These are phyloP conservation scores for Harrya chromipes DNA, from an alignment of 768 basidiomycete species.

Conservation along the genomic window DNA sequence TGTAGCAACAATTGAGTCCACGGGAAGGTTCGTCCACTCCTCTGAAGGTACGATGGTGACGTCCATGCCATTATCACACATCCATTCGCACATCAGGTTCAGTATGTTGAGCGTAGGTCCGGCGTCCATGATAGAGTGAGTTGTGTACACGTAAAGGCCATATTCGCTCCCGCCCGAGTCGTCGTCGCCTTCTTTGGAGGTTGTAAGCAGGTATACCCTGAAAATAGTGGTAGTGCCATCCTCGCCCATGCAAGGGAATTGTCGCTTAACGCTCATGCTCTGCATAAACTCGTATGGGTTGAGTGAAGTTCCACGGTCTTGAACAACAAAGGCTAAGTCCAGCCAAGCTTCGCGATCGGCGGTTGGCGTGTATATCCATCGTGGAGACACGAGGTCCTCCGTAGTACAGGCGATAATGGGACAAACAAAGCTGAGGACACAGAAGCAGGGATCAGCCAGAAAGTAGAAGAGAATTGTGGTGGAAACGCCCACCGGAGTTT, in stretches of 20 bases:
- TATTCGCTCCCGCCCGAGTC: slow-evolving; percentile 1
- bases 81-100: slow-evolving; percentile 23
- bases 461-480: too few relatives aligned
- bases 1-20: slow-evolving; percentile 23
- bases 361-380: slow-evolving; percentile 23
- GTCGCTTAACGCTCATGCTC: slow-evolving; percentile 11
- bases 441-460: too few relatives aligned
- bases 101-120: slow-evolving; percentile 22
- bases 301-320: slow-evolving; percentile 14
- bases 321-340: slow-evolving; percentile 15
- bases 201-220: slow-evolving; percentile 11
- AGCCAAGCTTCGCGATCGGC: slow-evolving; percentile 23
- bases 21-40: slow-evolving; percentile 27
- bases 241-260: slow-evolving; percentile 15
- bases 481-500: slow-evolving; percentile 16
- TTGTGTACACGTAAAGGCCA: slow-evolving; percentile 23
- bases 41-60: slow-evolving; percentile 10
- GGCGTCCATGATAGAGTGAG: slow-evolving; percentile 22
- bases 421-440: slow-evolving; percentile 12
- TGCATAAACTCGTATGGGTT: slow-evolving; percentile 15
- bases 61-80: slow-evolving; percentile 13
- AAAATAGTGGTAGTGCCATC: slow-evolving; percentile 1
- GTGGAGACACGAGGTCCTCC: slow-evolving; percentile 12
- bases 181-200: slow-evolving; percentile 1
- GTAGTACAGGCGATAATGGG: slow-evolving; percentile 17